Conservation (phyloP, 805 yeast species). For the Suhomyces emberorum region DNA sequence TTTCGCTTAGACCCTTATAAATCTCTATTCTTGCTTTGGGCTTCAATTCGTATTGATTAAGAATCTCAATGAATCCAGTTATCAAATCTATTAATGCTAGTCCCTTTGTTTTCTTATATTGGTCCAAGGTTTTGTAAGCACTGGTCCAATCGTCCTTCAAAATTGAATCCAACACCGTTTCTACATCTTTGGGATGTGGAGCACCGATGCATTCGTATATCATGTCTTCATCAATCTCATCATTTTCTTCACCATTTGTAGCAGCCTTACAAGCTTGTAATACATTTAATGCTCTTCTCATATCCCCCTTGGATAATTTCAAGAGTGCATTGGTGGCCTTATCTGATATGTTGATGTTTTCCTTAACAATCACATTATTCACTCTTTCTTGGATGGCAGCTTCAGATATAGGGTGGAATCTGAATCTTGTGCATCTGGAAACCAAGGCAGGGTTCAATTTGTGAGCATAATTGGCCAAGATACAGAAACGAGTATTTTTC, state of each 20-base stretch:
- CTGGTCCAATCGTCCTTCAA: slow-evolving; percentile 87
- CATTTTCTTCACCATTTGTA: slow-evolving; percentile 38
- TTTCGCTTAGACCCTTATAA: slow-evolving; percentile 71
- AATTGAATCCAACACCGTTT: slow-evolving; percentile 69
- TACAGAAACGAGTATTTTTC: slow-evolving; percentile 91
- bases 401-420: slow-evolving; percentile 78
- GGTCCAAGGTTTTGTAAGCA: slow-evolving; percentile 62
- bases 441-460: slow-evolving; percentile 91
- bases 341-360: slow-evolving; percentile 53
- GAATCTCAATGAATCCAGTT: slow-evolving; percentile 67
- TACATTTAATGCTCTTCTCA: slow-evolving; percentile 92
- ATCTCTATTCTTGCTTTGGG: slow-evolving; percentile 60
- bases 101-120: slow-evolving; percentile 70
- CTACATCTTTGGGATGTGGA: slow-evolving; percentile 85
- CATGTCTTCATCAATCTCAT: slow-evolving; percentile 62
- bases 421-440: slow-evolving; percentile 91
- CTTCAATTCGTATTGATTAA: slow-evolving; percentile 66
- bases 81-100: slow-evolving; percentile 85
- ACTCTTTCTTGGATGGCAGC: slow-evolving; percentile 69
- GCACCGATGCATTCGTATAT: slow-evolving; percentile 95
- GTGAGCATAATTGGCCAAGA: slow-evolving; percentile 93
- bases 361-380: slow-evolving; percentile 64
- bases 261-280: slow-evolving; percentile 92
- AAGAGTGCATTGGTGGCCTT: slow-evolving; percentile 68
- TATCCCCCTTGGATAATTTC: slow-evolving; percentile 83